Conservation (phyloP, 2,329 filamentous ascomycete genomes). For the Xylaria arbuscula region DNA sequence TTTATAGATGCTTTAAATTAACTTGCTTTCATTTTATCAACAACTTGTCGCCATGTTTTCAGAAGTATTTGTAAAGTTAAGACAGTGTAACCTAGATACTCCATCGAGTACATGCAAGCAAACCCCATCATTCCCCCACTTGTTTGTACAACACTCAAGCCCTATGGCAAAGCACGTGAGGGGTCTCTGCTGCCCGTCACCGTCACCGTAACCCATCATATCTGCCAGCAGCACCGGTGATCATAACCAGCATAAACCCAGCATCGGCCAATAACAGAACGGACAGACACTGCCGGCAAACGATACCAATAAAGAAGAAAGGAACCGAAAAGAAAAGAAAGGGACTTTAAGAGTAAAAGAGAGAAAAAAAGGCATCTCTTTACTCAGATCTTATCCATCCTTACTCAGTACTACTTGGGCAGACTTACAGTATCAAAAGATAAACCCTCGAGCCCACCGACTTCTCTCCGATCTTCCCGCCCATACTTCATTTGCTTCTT, state of each 20-base stretch:
- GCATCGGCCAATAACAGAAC: background rate
- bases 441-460: slow-evolving; percentile 13
- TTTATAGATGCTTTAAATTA: too few species aligned
- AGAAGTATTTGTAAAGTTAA: too few species aligned
- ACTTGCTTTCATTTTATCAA: too few species aligned
- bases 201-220: slow-evolving; percentile 7
- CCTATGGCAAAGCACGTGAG: slow-evolving; percentile 42
- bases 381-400: slow-evolving; percentile 4
- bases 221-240: slow-evolving; percentile 26
- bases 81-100: background rate
- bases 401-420: background rate
- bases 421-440: background rate
- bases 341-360: too few species aligned
- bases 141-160: slow-evolving; percentile 33
- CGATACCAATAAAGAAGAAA: background rate
- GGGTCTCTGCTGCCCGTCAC: slow-evolving; percentile 44
- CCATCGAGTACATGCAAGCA: background rate
- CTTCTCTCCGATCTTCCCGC: slow-evolving; percentile 25
- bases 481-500: slow-evolving; percentile 8
- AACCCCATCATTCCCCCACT: slow-evolving; percentile 4
- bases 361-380: background rate
- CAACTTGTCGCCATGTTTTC: too few species aligned
- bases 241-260: background rate
- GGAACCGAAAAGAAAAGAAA: background rate
- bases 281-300: background rate